Conservation (phyloP, 75 land plant genomes). For the Larix kaempferi region DNA sequence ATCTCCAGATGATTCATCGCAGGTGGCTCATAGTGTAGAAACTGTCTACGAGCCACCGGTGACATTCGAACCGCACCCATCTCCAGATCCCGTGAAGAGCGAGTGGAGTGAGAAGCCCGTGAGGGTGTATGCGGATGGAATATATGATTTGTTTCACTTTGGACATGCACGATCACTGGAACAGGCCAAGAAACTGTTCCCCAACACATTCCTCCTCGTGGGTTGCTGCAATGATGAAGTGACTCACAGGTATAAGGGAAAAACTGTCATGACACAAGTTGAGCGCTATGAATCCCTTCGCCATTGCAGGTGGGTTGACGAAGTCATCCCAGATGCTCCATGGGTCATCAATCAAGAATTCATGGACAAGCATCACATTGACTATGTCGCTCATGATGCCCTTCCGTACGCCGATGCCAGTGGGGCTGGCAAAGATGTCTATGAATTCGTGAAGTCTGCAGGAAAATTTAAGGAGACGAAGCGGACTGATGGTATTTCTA, state of each 20-base stretch:
- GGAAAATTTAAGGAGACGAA: slow-evolving; percentile 37
- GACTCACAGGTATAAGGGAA: slow-evolving; percentile 84
- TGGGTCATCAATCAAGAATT: slow-evolving; percentile 76
- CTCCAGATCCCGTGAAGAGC: background rate
- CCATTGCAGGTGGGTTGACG: slow-evolving; percentile 95
- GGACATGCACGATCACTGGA: slow-evolving; percentile 92
- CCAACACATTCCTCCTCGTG: slow-evolving; percentile 16
- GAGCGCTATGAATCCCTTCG: slow-evolving; percentile 95
- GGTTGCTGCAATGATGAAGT: slow-evolving; percentile 87
- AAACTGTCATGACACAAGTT: slow-evolving; percentile 76
- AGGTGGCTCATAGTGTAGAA: too few relatives aligned
- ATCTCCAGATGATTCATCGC: too few relatives aligned
- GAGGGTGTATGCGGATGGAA: slow-evolving; percentile 88
- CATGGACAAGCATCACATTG: slow-evolving; percentile 73
- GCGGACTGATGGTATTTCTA: slow-evolving; percentile 37
- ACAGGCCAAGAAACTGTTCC: slow-evolving; percentile 57
- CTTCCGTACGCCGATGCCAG: slow-evolving; percentile 61
- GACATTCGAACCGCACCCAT: slow-evolving; percentile 5
- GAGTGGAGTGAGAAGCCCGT: slow-evolving; percentile 30
- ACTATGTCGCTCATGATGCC: slow-evolving; percentile 79
- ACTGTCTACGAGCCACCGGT: background rate
- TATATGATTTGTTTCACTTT: slow-evolving; percentile 91
- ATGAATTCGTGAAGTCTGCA: slow-evolving; percentile 40
- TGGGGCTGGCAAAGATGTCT: slow-evolving; percentile 36
- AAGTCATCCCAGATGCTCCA: slow-evolving; percentile 75